A percentile compares a stretch with the other conserved stretches of the same genome.
Conservation (phyloP, 78 protist genomes). For the Dictyostelium purpureum region DNA sequence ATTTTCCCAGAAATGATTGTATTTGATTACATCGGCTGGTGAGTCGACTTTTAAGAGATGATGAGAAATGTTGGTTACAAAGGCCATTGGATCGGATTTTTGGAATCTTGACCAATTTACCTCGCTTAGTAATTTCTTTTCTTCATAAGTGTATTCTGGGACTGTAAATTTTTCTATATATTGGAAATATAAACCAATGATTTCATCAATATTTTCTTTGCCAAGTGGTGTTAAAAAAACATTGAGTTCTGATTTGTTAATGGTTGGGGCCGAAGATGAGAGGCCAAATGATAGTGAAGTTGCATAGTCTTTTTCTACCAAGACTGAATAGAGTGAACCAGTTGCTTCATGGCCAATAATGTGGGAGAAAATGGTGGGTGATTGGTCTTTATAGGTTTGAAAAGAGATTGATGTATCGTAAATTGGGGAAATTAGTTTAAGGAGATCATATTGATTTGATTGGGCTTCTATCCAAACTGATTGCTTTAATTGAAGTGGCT, state of each 20-base stretch:
- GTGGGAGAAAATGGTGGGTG: neutral
- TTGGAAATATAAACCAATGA: neutral
- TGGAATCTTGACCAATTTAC: constrained; percentile 2
- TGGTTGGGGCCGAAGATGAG: neutral
- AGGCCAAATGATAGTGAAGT: neutral
- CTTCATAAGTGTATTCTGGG: neutral
- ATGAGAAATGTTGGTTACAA: neutral
- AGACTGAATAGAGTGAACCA: constrained; percentile 33
- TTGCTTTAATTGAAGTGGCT: neutral
- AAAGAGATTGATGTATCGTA: neutral
- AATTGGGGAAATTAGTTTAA: constrained; percentile 3
- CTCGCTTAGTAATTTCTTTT: neutral
- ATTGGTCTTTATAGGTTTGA: neutral
- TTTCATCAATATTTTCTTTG: neutral
- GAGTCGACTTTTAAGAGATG: neutral
- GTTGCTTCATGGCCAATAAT: constrained; percentile 54
- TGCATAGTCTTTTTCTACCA: neutral
- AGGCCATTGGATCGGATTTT: neutral
- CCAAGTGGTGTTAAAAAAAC: constrained; percentile 8
- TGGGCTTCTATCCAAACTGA: neutral
- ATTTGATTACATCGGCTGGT: constrained; percentile 14
- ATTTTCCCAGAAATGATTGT: neutral
- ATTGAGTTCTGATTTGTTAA: neutral
- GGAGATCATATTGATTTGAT: neutral
- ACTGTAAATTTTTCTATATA: neutral